phyloP scores from a whole-genome alignment of 1,139 yeast species.

The Candida frijolesensis region DNA sequence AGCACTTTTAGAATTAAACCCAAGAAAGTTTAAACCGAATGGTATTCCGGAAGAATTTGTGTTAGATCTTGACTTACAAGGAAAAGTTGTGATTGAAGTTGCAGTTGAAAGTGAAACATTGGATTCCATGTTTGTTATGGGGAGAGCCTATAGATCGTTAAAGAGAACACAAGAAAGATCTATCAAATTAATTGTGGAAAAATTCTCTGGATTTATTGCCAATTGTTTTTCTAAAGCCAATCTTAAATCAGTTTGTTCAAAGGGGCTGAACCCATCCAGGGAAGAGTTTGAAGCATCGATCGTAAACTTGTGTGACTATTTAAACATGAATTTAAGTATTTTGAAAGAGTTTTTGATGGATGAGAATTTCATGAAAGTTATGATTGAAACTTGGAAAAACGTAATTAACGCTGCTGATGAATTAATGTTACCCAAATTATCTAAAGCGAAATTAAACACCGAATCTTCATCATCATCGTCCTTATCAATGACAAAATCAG shows the following conservation, averaged over 20 bases:
- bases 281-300: conserved; percentile 68
- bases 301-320: conserved; percentile 72
- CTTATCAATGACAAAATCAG: neutral
- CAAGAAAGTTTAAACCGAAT: conserved; percentile 64
- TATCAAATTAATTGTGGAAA: conserved; percentile 66
- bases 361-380: conserved; percentile 62
- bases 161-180: conserved; percentile 64
- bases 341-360: conserved; percentile 65
- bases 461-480: conserved; percentile 8
- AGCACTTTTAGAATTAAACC: conserved; percentile 63
- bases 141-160: conserved; percentile 70
- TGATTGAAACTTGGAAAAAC: conserved; percentile 77
- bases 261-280: conserved; percentile 42
- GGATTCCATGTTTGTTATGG: conserved; percentile 79
- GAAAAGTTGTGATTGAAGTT: conserved; percentile 61
- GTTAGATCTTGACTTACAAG: conserved; percentile 69
- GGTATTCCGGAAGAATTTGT: conserved; percentile 66
- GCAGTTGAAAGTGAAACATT: conserved; percentile 77
- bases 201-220: conserved; percentile 48
- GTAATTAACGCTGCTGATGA: conserved; percentile 67
- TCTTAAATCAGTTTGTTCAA: conserved; percentile 56
- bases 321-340: conserved; percentile 68
- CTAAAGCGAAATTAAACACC: conserved; percentile 42
- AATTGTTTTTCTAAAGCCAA: conserved; percentile 46
- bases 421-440: conserved; percentile 69